Evolutionary conservation across 495 filamentous ascomycete genomes (phyloP), one percentile per base, ranked within the genome.

Genomic region (Staphylotrichum tortipilum): DNA sequence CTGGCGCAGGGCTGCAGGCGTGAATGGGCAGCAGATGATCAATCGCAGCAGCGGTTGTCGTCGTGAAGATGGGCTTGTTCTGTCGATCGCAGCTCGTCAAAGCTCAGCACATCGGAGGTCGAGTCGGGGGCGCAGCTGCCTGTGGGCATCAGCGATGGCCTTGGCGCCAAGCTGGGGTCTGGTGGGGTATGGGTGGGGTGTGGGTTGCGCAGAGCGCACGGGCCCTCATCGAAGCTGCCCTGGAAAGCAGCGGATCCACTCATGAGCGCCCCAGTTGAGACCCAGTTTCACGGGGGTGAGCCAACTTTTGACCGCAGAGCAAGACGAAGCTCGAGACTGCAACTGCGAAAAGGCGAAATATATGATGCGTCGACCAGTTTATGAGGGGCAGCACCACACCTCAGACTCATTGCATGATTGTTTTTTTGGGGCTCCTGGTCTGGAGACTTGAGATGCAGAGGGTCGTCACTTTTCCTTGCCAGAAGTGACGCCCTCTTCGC

Each of bases 141-240:
- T 31, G 28, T 23, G 23, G 10, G n/a, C 23, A n/a, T 33, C 34
- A 37, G 9, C 19, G 24, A 23, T 17, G 22, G 35, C 0, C 49
- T 52, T 52, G 49, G 49, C 41, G 49, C 49, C 49, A 52, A 52
- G 33, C 23, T 24, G 24, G 26, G 22, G 28, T 21, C 18, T 7
- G 22, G 33, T 19, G 31, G 41, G 40, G 49, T 4, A n/a, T 17
- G 26, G 6, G 6, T 10, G 26, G 26, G 10, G 26, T n/a, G n/a
- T n/a, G n/a, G n/a, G n/a, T n/a, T n/a, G n/a, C n/a, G n/a, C n/a
- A n/a, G n/a, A n/a, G 21, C 22, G 49, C 49, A 52, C 49, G 42
- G 49, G 34, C 41, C 49, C 8, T 35, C 4, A 2, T n/a, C n/a
- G 23, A n/a, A 38, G 22, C 21, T 26, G n/a, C 18, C 31, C 28